phyloP scores from a whole-genome alignment of 2,329 filamentous ascomycete genomes.

The Fusarium xylarioides region DNA sequence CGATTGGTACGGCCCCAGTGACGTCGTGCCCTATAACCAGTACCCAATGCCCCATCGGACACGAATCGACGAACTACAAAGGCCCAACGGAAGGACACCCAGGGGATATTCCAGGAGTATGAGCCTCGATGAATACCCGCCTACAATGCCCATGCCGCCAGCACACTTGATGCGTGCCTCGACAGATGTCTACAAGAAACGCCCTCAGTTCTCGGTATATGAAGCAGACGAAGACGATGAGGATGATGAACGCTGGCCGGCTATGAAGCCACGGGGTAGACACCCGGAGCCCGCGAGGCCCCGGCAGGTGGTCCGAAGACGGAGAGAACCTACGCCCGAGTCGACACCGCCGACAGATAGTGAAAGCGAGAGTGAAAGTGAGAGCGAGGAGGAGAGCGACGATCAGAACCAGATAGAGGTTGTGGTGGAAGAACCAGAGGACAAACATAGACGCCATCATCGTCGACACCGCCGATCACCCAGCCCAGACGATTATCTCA shows the following conservation, averaged over 20 bases:
- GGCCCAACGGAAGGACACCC: conserved; percentile 44
- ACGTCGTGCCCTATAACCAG: conserved; percentile 38
- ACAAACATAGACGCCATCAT: conserved; percentile 31
- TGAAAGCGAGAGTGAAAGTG: conserved; percentile 21
- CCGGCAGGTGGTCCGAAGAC: conserved; percentile 23
- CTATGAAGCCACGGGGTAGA: conserved; percentile 33
- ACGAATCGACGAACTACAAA: conserved; percentile 45
- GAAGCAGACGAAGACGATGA: conserved; percentile 42
- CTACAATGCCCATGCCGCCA: conserved; percentile 43
- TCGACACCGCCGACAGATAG: conserved; percentile 30
- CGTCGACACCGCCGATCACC: conserved; percentile 23
- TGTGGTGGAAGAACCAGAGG: conserved; percentile 44
- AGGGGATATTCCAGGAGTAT: conserved; percentile 41
- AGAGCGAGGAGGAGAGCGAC: conserved; percentile 24
- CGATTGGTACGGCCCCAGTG: conserved; percentile 41
- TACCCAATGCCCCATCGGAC: conserved; percentile 44
- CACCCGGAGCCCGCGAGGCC: conserved; percentile 30
- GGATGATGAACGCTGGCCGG: conserved; percentile 18
- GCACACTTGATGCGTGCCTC: conserved; percentile 42
- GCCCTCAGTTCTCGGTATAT: conserved; percentile 41
- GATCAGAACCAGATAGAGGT: conserved; percentile 37
- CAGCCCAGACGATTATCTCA: conserved; percentile 43
- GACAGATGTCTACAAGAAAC: conserved; percentile 46
- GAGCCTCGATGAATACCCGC: conserved; percentile 43
- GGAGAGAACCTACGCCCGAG: conserved; percentile 32